Conservation (phyloP, 2,329 filamentous ascomycete genomes). For the Fusarium sp. region DNA sequence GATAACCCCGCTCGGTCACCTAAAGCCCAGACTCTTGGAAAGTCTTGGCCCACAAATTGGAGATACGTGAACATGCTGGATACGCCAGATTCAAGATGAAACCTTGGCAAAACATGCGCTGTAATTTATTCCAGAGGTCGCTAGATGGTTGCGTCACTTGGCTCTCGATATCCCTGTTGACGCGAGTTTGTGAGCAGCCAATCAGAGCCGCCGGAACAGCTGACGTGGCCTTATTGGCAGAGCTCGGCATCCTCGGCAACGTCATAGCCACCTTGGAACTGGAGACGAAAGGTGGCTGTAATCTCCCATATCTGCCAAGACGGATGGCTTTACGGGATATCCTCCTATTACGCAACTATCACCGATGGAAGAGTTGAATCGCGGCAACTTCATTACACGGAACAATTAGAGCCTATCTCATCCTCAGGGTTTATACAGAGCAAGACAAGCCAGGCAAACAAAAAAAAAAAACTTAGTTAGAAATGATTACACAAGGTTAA, state of each 20-base stretch:
- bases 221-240: conserved; percentile 19
- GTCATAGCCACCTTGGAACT: conserved; percentile 15
- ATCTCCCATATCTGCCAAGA: background rate
- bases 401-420: background rate
- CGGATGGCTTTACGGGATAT: background rate
- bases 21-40: background rate
- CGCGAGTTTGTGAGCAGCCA: background rate
- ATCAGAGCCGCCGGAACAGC: background rate
- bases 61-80: background rate
- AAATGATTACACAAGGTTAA: no score
- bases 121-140: background rate
- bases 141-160: background rate
- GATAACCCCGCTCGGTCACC: background rate
- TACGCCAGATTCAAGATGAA: background rate
- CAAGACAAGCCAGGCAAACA: no score
- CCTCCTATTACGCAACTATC: background rate
- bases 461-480: no score
- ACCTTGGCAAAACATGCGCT: background rate
- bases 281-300: background rate
- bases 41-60: background rate
- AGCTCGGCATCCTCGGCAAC: background rate
- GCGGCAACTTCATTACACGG: no score
- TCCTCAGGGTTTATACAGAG: background rate
- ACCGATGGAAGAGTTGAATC: background rate
- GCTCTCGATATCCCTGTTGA: background rate